Conservation (phyloP, 768 basidiomycete genomes). For the Candolleomyces eurysporus region DNA sequence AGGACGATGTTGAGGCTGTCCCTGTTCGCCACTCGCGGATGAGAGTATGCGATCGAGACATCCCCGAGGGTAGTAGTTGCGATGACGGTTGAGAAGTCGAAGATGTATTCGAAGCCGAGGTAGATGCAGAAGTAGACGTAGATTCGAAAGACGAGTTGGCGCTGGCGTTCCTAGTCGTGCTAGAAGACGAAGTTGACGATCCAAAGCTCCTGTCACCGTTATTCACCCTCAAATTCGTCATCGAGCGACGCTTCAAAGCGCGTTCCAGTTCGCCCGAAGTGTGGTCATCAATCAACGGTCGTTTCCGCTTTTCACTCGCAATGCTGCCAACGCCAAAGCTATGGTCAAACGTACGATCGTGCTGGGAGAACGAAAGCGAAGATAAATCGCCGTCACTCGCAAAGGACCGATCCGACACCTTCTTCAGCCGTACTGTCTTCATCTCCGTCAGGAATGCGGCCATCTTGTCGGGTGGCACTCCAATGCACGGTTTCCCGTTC, state of each 20-base stretch:
- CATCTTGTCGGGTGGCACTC: constrained; percentile 81
- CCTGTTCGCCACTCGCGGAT: constrained; percentile 9
- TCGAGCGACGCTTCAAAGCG: constrained; percentile 2
- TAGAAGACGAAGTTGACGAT: neutral
- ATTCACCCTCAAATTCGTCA: neutral
- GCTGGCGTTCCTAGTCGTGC: neutral
- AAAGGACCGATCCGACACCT: constrained; percentile 30
- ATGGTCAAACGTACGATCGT: neutral
- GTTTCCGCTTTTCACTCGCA: constrained; percentile 4
- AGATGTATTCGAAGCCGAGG: too few species aligned
- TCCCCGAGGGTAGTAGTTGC: neutral
- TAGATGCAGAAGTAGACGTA: too few species aligned
- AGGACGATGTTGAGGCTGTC: constrained; percentile 19
- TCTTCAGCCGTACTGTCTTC: constrained; percentile 69
- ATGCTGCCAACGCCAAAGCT: neutral
- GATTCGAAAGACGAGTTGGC: neutral
- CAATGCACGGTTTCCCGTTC: constrained; percentile 62
- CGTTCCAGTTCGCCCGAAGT: constrained; percentile 5
- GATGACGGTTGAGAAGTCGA: too few species aligned
- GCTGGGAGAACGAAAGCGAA: constrained; percentile 7
- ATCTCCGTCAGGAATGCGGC: constrained; percentile 78
- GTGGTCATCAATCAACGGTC: constrained; percentile 2
- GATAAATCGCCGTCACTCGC: constrained; percentile 12
- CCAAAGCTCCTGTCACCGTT: neutral
- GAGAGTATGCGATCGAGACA: constrained; percentile 5